Conservation (phyloP, 805 yeast genomes). For the Barnettozyma sucrosica region DNA sequence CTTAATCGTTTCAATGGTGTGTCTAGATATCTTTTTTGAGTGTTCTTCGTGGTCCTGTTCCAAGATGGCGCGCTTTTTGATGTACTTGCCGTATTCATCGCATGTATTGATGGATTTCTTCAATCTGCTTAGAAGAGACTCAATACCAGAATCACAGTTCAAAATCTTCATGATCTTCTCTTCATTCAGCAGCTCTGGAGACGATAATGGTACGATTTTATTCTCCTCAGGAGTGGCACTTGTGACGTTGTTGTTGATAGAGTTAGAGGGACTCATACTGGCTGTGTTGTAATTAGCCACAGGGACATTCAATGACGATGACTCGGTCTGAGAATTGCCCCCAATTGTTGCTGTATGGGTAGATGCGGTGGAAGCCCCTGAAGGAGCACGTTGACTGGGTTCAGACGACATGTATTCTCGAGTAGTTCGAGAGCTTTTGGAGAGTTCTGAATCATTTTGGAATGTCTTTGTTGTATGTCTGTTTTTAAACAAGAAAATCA, state of each 20-base stretch:
- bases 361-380: constrained; percentile 6
- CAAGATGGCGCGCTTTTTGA: constrained; percentile 69
- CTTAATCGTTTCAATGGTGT: constrained; percentile 45
- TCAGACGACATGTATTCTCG: constrained; percentile 2
- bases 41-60: constrained; percentile 79
- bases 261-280: constrained; percentile 5
- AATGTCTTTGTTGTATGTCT: not conserved
- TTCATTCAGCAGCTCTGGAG: constrained; percentile 38
- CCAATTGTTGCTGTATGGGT: constrained; percentile 1
- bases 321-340: not conserved
- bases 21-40: constrained; percentile 60
- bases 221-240: not conserved
- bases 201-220: constrained; percentile 24
- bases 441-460: not conserved
- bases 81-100: constrained; percentile 76
- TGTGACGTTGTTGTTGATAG: constrained; percentile 2
- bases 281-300: constrained; percentile 1
- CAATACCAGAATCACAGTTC: constrained; percentile 71
- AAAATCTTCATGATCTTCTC: constrained; percentile 47
- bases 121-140: constrained; percentile 60
- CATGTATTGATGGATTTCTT: constrained; percentile 78
- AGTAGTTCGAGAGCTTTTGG: not conserved
- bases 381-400: not conserved
- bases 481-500: not conserved
- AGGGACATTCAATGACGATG: not conserved